Conservation (phyloP, 129 eudicot species). For the Escallonia herrerae region DNA sequence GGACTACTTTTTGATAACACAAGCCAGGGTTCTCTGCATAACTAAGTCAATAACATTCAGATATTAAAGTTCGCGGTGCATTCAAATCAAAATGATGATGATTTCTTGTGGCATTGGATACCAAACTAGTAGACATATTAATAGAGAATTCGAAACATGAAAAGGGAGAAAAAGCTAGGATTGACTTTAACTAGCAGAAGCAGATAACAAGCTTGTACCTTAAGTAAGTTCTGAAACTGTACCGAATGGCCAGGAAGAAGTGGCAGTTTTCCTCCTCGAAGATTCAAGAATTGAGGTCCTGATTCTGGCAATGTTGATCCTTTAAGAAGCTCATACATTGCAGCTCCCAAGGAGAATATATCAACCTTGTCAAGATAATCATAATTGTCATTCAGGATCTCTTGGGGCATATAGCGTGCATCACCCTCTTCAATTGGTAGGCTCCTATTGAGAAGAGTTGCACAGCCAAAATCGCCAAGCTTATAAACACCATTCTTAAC, state of each 20-base stretch:
- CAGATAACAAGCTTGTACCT: slow-evolving; percentile 32
- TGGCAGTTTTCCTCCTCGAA: slow-evolving; percentile 72
- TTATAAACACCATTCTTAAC: slow-evolving; percentile 63
- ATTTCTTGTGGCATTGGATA: too few relatives aligned
- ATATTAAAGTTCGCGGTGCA: neutral
- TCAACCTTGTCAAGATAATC: slow-evolving; percentile 92
- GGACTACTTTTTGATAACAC: neutral
- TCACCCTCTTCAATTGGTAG: slow-evolving; percentile 92
- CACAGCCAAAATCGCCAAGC: slow-evolving; percentile 98
- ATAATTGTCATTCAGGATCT: slow-evolving; percentile 75
- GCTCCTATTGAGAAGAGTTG: slow-evolving; percentile 71
- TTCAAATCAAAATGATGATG: neutral
- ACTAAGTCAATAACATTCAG: too few relatives aligned
- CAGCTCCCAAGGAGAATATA: slow-evolving; percentile 77
- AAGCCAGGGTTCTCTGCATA: too few relatives aligned
- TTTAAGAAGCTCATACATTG: slow-evolving; percentile 67
- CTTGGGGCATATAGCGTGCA: slow-evolving; percentile 97
- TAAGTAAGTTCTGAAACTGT: slow-evolving; percentile 69
- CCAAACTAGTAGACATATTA: too few relatives aligned
- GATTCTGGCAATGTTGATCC: slow-evolving; percentile 72
- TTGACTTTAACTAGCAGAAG: neutral
- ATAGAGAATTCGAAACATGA: too few relatives aligned
- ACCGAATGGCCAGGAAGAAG: slow-evolving; percentile 82
- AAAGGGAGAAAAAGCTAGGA: neutral
- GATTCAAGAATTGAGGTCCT: slow-evolving; percentile 56